These are phyloP conservation scores for Kazachstania kunashirensis DNA, from an alignment of 805 yeast genomes.

Conservation along the genomic window DNA sequence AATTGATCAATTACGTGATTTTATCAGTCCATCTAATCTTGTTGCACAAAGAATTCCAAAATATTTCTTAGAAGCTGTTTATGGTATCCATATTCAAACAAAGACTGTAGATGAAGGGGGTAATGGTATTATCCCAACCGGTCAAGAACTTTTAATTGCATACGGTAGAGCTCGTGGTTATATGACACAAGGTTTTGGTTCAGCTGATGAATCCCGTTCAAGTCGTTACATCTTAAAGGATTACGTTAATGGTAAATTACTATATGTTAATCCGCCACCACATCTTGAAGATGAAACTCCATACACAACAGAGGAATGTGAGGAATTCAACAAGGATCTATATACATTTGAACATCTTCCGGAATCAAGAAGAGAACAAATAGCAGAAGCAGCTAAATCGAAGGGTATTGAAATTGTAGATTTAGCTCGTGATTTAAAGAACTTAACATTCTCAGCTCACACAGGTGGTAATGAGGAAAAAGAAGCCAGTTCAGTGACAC, in stretches of 20 bases:
- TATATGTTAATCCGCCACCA: constrained; percentile 87
- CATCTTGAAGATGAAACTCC: constrained; percentile 46
- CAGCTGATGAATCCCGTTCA: constrained; percentile 94
- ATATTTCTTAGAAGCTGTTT: constrained; percentile 76
- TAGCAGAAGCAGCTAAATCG: constrained; percentile 48
- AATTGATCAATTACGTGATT: constrained; percentile 90
- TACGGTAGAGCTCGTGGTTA: constrained; percentile 96
- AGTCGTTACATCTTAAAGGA: constrained; percentile 87
- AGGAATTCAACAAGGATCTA: constrained; percentile 64
- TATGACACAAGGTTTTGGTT: constrained; percentile 94
- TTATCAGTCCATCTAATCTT: constrained; percentile 76
- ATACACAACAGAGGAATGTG: constrained; percentile 41
- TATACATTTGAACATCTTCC: constrained; percentile 60
- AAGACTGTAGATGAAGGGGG: constrained; percentile 81
- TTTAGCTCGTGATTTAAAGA: constrained; percentile 57
- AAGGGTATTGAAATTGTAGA: constrained; percentile 54
- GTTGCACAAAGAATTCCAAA: constrained; percentile 87
- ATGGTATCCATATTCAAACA: constrained; percentile 82
- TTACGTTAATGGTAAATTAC: constrained; percentile 83
- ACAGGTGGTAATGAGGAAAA: constrained; percentile 40
- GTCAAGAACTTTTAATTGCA: constrained; percentile 79
- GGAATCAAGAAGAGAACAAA: constrained; percentile 63
- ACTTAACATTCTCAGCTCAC: constrained; percentile 73
- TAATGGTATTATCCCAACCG: constrained; percentile 67
- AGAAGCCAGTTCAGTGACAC: constrained; percentile 45